These are phyloP conservation scores for Alternaria sp. DNA, from an alignment of 2,329 filamentous ascomycete genomes.

Conservation along the genomic window DNA sequence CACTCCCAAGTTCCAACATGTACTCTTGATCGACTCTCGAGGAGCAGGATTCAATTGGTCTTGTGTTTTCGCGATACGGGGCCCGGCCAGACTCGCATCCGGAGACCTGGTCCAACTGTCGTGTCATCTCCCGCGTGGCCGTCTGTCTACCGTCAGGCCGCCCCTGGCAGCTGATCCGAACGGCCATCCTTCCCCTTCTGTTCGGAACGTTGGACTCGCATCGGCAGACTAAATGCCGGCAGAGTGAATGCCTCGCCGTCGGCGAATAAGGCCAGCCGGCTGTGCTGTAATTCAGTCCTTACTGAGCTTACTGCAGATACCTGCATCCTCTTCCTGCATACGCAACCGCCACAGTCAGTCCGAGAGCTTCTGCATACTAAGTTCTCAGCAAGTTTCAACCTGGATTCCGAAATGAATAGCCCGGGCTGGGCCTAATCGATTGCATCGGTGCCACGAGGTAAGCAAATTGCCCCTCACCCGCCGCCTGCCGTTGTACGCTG, in stretches of 20 bases:
- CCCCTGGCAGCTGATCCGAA: conserved; percentile 1
- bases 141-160: conserved; percentile 7
- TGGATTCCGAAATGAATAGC: neutral
- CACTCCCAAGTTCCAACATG: neutral
- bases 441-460: conserved; percentile 1
- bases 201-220: neutral
- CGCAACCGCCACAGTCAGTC: neutral
- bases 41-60: neutral
- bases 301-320: neutral
- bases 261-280: neutral
- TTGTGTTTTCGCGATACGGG: neutral
- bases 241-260: neutral
- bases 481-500: conserved; percentile 10
- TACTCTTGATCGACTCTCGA: neutral
- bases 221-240: neutral
- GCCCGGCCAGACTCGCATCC: conserved; percentile 8
- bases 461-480: conserved; percentile 6
- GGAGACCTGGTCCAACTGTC: conserved; percentile 12
- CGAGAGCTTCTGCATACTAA: neutral
- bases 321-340: neutral
- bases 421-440: neutral
- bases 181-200: conserved; percentile 3
- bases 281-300: neutral
- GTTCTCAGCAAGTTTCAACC: neutral
- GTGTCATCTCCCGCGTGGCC: conserved; percentile 16